These are phyloP conservation scores for Ensete glaucum DNA, from an alignment of 176 grass and related monocot genomes.

Conservation along the genomic window DNA sequence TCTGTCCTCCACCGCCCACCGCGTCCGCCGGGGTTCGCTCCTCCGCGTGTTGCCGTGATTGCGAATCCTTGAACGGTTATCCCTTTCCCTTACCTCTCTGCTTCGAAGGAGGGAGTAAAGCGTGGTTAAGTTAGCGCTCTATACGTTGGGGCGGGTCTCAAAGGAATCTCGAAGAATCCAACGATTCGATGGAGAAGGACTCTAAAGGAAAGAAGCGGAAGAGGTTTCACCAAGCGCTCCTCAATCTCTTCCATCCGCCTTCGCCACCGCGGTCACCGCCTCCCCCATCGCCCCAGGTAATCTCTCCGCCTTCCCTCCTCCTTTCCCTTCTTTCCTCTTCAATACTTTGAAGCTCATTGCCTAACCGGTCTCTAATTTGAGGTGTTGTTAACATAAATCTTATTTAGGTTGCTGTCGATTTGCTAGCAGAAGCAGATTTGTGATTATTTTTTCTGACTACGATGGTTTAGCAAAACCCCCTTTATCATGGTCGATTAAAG, in stretches of 20 bases:
- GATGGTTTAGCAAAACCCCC: no score
- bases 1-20: background rate
- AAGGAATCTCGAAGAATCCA: background rate
- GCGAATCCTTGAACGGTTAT: background rate
- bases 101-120: background rate
- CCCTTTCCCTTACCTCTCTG: background rate
- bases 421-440: background rate
- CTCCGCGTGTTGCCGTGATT: background rate
- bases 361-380: background rate
- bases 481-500: no score
- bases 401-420: background rate
- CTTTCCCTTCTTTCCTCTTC: background rate
- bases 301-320: background rate
- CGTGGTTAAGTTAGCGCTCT: background rate
- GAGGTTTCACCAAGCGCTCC: slow-evolving; percentile 16
- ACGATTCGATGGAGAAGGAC: background rate
- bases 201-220: slow-evolving; percentile 4
- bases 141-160: background rate
- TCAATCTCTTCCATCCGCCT: slow-evolving; percentile 16
- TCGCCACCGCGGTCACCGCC: background rate
- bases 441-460: no score
- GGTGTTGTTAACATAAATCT: background rate
- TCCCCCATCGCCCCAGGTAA: background rate
- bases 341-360: background rate
- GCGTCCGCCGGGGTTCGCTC: background rate